Conservation (phyloP, 164 flowering plant genomes). For the Saururus chinensis region DNA sequence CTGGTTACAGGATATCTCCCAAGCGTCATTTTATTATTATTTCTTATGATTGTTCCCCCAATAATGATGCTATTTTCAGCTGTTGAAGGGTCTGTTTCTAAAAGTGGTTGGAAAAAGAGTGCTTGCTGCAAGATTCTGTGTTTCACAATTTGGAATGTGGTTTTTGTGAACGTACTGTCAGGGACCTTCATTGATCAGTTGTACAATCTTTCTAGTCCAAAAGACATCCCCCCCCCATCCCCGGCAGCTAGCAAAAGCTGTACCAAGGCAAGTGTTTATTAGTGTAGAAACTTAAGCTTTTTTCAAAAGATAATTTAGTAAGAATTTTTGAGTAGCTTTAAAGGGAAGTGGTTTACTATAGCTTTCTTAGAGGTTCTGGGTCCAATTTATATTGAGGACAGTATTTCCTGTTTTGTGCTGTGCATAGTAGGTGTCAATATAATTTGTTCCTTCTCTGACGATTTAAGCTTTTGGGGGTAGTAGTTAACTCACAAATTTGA, state of each 20-base stretch:
- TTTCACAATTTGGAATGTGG: slow-evolving; percentile 89
- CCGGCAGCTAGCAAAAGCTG: slow-evolving; percentile 56
- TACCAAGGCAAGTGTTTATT: slow-evolving; percentile 55
- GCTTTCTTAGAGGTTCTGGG: too few relatives aligned
- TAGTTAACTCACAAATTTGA: too few relatives aligned
- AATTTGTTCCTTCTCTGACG: too few relatives aligned
- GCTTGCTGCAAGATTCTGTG: slow-evolving; percentile 71
- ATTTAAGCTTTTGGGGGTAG: too few relatives aligned
- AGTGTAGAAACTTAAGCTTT: too few relatives aligned
- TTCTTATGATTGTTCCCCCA: slow-evolving; percentile 65
- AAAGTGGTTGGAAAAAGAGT: slow-evolving; percentile 78
- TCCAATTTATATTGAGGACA: too few relatives aligned
- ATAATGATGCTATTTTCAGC: slow-evolving; percentile 75
- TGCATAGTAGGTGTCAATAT: too few relatives aligned
- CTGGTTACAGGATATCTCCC: slow-evolving; percentile 90
- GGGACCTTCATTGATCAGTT: slow-evolving; percentile 56
- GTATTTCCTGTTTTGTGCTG: too few relatives aligned
- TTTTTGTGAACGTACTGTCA: slow-evolving; percentile 77
- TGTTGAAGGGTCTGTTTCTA: slow-evolving; percentile 72
- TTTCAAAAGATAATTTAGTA: too few relatives aligned
- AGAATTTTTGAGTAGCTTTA: too few relatives aligned
- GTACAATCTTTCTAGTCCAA: slow-evolving; percentile 43
- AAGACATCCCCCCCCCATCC: slow-evolving; percentile 50
- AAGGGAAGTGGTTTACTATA: too few relatives aligned
- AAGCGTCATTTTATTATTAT: slow-evolving; percentile 66